Evolutionary conservation across 164 flowering plant species (phyloP), one percentile per base, ranked within the genome.

Genomic region (Euptelea pleiosperma): DNA sequence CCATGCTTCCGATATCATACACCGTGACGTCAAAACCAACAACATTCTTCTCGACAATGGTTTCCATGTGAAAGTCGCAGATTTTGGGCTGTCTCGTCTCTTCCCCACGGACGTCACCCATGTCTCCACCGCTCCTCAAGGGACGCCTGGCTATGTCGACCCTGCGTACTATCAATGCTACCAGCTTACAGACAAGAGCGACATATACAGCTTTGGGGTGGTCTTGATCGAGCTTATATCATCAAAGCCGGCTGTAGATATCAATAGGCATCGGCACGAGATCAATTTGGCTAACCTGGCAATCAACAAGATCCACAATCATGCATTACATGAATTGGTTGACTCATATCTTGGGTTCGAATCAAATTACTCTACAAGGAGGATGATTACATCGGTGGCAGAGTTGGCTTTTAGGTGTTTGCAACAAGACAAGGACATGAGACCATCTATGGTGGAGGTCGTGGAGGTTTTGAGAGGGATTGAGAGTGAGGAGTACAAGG

Each of bases 161-260:
- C 90, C 90, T 0, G 87, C 82, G 24, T 84, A 84, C 36, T 80
- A 78, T 52, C 67, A 77, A 49, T 82, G 84, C 62, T 82, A 80
- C 58, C 83, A 80, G 45, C 77, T 84, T 0, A n/a, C n/a, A n/a
- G n/a, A n/a, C n/a, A n/a, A n/a, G n/a, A n/a, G n/a, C n/a, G n/a
- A n/a, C n/a, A n/a, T 84, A 5, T 84, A 66, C 31, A 82, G 90
- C 75, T 84, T 78, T 47, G 87, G 87, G 2, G 87, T 84, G 0
- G 85, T 84, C 9, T 44, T 84, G 54, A 52, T 72, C 5, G 90
- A 84, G 75, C 79, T 84, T 6, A 76, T 84, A 46, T 80, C 87
- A n/a, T 82, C 87, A 0, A 51, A 42, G 64, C 83, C 85, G 1
- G 85, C n/a, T n/a, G n/a, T n/a, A n/a, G n/a, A n/a, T n/a, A n/a